These are phyloP conservation scores for Clathrospora elynae DNA, from an alignment of 2,329 filamentous ascomycete species.

Conservation along the genomic window DNA sequence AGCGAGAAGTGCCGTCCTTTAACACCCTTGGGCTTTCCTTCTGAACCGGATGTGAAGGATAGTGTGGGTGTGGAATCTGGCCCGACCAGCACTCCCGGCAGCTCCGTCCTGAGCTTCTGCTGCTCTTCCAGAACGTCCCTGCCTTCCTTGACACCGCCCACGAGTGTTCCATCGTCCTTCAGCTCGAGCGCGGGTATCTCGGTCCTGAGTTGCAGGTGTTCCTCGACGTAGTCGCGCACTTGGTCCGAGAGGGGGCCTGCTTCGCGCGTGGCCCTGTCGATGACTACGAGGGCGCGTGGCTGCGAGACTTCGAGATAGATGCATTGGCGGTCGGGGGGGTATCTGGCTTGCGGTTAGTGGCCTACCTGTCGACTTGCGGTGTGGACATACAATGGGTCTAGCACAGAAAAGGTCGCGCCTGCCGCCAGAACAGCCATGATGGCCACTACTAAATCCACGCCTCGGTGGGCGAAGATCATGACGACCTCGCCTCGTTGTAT, in stretches of 20 bases:
- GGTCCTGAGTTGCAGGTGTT: conserved; percentile 73
- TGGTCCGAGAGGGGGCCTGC: conserved; percentile 65
- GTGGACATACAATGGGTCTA: conserved; percentile 74
- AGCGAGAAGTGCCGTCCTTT: conserved; percentile 84
- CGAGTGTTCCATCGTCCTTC: conserved; percentile 69
- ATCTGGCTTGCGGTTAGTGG: conserved; percentile 54
- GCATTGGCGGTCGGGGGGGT: conserved; percentile 79
- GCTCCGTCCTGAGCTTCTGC: conserved; percentile 58
- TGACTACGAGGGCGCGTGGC: conserved; percentile 73
- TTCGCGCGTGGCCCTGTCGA: conserved; percentile 73
- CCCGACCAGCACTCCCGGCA: conserved; percentile 77
- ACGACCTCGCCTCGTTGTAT: conserved; percentile 82
- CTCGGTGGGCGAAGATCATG: conserved; percentile 87
- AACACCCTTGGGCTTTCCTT: conserved; percentile 85
- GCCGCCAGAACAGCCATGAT: conserved; percentile 75
- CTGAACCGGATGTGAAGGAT: conserved; percentile 65
- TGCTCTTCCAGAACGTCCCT: conserved; percentile 68
- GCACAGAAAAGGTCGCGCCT: conserved; percentile 65
- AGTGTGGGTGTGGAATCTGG: conserved; percentile 83
- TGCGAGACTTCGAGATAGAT: conserved; percentile 82
- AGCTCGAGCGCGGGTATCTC: conserved; percentile 76
- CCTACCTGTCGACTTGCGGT: not conserved
- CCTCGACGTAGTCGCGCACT: conserved; percentile 71
- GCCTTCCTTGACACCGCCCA: conserved; percentile 70
- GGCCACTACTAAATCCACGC: conserved; percentile 75